Percentiles rank a stretch among this genome's conserved stretches.
Evolutionary conservation across 1,284 basidiomycete species (phyloP).

Genomic region (Sparassis latifolia): DNA sequence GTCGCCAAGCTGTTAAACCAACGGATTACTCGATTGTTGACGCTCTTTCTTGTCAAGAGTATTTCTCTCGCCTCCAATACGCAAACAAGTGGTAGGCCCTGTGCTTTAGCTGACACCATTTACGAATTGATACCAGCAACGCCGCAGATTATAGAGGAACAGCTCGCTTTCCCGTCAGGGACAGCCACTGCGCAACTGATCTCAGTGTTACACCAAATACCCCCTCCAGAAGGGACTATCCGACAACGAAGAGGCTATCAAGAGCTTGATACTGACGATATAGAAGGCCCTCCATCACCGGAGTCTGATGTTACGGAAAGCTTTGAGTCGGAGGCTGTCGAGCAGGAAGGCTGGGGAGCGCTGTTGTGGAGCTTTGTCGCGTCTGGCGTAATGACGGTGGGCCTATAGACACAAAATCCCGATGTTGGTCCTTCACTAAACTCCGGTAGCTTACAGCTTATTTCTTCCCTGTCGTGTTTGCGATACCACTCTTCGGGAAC

Average conservation of each 20-base stretch:
- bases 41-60: slow-evolving; percentile 44
- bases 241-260: slow-evolving; percentile 52
- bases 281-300: slow-evolving; percentile 23
- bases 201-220: slow-evolving; percentile 79
- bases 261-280: slow-evolving; percentile 30
- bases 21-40: no score
- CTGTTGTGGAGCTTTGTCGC: slow-evolving; percentile 71
- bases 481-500: slow-evolving; percentile 85
- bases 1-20: slow-evolving; percentile 8
- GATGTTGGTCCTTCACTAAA: no score
- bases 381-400: slow-evolving; percentile 67
- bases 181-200: slow-evolving; percentile 97
- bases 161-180: slow-evolving; percentile 90
- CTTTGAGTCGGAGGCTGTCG: slow-evolving; percentile 12
- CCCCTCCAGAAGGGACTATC: slow-evolving; percentile 52
- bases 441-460: slow-evolving; percentile 63
- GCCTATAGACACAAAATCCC: slow-evolving; percentile 17
- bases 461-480: slow-evolving; percentile 88
- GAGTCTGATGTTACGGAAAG: slow-evolving; percentile 5
- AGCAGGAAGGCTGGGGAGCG: slow-evolving; percentile 60
- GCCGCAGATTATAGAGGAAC: slow-evolving; percentile 84
- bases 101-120: not conserved
- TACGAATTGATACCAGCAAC: not conserved
- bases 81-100: slow-evolving; percentile 82
- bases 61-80: slow-evolving; percentile 88